Evolutionary conservation across 805 yeast species (phyloP).

Genomic region (Ogataea thermomethanolica): DNA sequence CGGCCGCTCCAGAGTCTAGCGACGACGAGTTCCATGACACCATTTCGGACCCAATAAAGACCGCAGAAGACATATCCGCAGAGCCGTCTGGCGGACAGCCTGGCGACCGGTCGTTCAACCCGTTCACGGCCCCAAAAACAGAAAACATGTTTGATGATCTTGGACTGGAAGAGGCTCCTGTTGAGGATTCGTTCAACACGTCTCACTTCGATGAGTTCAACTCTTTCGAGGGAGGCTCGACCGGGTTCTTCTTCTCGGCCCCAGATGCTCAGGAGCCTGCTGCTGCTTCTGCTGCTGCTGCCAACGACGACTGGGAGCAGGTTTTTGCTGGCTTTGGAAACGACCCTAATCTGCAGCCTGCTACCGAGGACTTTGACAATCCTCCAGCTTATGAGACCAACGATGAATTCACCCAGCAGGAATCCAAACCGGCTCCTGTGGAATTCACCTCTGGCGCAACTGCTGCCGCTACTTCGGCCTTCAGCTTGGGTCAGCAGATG

Average conservation of each 20-base stretch:
- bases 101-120: constrained; percentile 20
- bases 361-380: constrained; percentile 15
- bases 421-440: not conserved
- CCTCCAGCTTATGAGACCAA: constrained; percentile 21
- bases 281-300: constrained; percentile 36
- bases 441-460: constrained; percentile 5
- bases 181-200: constrained; percentile 27
- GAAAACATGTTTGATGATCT: constrained; percentile 34
- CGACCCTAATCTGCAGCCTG: constrained; percentile 28
- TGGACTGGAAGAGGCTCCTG: constrained; percentile 34
- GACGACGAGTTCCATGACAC: constrained; percentile 39
- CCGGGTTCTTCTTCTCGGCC: constrained; percentile 28
- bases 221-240: constrained; percentile 20
- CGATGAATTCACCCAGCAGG: constrained; percentile 4
- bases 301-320: constrained; percentile 88
- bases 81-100: not conserved
- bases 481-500: constrained; percentile 32
- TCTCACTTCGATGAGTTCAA: constrained; percentile 37
- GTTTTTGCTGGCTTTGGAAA: constrained; percentile 86
- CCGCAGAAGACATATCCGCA: not conserved
- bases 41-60: constrained; percentile 17
- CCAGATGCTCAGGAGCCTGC: constrained; percentile 6
- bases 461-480: not conserved
- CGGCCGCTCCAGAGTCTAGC: constrained; percentile 35
- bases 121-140: constrained; percentile 19